Evolutionary conservation across 805 yeast genomes (phyloP).

Genomic region (Teunomyces atbi): DNA sequence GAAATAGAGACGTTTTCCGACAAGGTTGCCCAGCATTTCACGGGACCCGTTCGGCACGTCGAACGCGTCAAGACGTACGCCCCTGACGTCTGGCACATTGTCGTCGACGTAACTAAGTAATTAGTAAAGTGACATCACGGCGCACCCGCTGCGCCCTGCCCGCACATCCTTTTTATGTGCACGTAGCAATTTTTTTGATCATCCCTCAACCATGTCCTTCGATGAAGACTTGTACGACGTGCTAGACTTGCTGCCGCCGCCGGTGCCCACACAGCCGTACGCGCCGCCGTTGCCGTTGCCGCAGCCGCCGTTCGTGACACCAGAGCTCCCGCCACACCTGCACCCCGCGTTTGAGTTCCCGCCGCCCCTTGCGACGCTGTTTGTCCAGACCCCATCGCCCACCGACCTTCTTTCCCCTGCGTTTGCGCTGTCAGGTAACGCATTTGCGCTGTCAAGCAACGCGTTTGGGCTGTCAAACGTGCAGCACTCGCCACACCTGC

Average conservation of each 20-base stretch:
- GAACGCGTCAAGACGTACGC: slow-evolving; percentile 82
- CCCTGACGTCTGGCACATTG: slow-evolving; percentile 81
- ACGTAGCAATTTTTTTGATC: background rate
- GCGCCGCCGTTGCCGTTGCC: slow-evolving; percentile 10
- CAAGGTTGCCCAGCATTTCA: slow-evolving; percentile 12
- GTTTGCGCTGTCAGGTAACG: too few species aligned
- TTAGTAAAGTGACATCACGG: too few species aligned
- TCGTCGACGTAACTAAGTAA: slow-evolving; percentile 27
- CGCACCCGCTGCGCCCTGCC: too few species aligned
- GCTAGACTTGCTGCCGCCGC: slow-evolving; percentile 27
- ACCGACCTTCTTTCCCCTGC: background rate
- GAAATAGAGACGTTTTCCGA: slow-evolving; percentile 36
- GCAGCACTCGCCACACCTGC: slow-evolving; percentile 19
- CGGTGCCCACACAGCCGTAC: background rate
- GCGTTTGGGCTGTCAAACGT: background rate
- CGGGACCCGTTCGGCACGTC: slow-evolving; percentile 32
- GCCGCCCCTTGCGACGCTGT: background rate
- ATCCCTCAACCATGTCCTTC: background rate
- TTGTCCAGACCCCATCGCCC: too few species aligned
- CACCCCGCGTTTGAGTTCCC: background rate
- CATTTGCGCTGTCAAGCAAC: too few species aligned
- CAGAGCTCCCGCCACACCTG: slow-evolving; percentile 6
- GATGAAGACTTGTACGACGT: slow-evolving; percentile 31
- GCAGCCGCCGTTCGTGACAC: slow-evolving; percentile 18
- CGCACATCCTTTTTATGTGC: background rate